phyloP scores from a whole-genome alignment of 2,329 filamentous ascomycete species.

The Colletotrichum sublineola region DNA sequence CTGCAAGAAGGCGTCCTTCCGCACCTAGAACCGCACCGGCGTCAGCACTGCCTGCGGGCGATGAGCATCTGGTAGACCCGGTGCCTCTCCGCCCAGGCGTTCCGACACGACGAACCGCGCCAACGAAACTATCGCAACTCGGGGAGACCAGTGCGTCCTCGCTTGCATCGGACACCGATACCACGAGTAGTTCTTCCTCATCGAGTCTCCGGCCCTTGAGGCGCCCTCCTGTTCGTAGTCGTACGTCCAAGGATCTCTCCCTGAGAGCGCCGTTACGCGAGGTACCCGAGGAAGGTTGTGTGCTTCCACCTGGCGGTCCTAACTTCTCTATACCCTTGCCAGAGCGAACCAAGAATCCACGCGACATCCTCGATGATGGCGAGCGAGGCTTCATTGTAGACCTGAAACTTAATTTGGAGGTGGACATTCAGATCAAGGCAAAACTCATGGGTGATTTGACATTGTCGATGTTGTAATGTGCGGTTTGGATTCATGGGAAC shows the following conservation, averaged over 20 bases:
- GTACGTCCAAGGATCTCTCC: slow-evolving; percentile 25
- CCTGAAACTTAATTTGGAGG: slow-evolving; percentile 29
- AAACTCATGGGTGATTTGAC: slow-evolving; percentile 38
- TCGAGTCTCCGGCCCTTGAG: slow-evolving; percentile 25
- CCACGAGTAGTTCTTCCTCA: slow-evolving; percentile 33
- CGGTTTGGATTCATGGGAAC: not conserved
- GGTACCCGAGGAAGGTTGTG: slow-evolving; percentile 11
- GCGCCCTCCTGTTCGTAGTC: slow-evolving; percentile 25
- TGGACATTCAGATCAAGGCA: slow-evolving; percentile 36
- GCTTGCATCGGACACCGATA: slow-evolving; percentile 33
- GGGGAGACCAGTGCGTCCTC: slow-evolving; percentile 17
- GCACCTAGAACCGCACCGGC: slow-evolving; percentile 12
- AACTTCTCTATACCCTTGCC: slow-evolving; percentile 26
- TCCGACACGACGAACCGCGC: slow-evolving; percentile 20
- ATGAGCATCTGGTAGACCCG: slow-evolving; percentile 32
- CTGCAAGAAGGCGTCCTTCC: slow-evolving; percentile 16
- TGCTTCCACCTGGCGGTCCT: slow-evolving; percentile 31
- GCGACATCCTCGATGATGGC: slow-evolving; percentile 35
- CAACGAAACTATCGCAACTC: slow-evolving; percentile 21
- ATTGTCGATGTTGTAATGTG: slow-evolving; percentile 30
- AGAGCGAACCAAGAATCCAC: slow-evolving; percentile 32
- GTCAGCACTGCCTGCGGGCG: slow-evolving; percentile 21
- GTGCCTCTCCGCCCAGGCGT: slow-evolving; percentile 25
- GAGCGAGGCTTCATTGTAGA: slow-evolving; percentile 39
- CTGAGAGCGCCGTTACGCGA: slow-evolving; percentile 23